Percentiles rank a stretch among this genome's conserved stretches.
phyloP scores from a whole-genome alignment of 2,329 filamentous ascomycete species.

The Cladophialophora yegresii region DNA sequence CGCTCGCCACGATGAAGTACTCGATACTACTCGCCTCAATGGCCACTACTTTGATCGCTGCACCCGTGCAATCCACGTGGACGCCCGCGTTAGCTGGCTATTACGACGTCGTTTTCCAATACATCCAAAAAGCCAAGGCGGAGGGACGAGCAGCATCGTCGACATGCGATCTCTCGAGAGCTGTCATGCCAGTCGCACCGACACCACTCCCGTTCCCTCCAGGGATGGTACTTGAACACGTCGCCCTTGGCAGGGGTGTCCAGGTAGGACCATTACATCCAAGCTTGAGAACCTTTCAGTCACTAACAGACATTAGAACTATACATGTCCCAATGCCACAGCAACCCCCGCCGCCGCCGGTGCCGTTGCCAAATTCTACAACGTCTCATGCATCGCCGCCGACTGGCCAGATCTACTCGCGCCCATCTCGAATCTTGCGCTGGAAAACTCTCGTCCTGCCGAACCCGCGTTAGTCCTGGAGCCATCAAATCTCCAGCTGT shows the following conservation, averaged over 20 bases:
- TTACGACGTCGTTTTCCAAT: conserved; percentile 44
- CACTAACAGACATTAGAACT: conserved; percentile 65
- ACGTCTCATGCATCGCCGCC: conserved; percentile 76
- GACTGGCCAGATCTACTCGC: conserved; percentile 67
- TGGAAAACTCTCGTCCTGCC: conserved; percentile 63
- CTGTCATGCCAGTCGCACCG: conserved; percentile 47
- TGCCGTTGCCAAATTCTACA: conserved; percentile 82
- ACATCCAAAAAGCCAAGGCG: conserved; percentile 41
- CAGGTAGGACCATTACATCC: conserved; percentile 42
- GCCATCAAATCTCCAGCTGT: conserved; percentile 64
- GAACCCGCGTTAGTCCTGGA: conserved; percentile 42
- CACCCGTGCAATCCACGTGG: conserved; percentile 44
- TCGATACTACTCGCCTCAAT: conserved; percentile 35
- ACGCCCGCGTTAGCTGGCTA: conserved; percentile 46
- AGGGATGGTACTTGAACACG: conserved; percentile 69
- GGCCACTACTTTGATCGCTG: conserved; percentile 41
- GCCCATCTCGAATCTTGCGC: conserved; percentile 65
- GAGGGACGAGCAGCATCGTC: conserved; percentile 29
- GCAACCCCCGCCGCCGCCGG: conserved; percentile 66
- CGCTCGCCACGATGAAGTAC: conserved; percentile 27
- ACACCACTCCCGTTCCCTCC: conserved; percentile 63
- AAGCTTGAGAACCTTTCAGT: neutral
- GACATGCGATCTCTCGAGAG: conserved; percentile 42
- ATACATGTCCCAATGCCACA: conserved; percentile 72
- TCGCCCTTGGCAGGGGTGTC: conserved; percentile 83